These are phyloP conservation scores for Chlorella vulgaris DNA, from an alignment of 139 green algal genomes.

Conservation along the genomic window DNA sequence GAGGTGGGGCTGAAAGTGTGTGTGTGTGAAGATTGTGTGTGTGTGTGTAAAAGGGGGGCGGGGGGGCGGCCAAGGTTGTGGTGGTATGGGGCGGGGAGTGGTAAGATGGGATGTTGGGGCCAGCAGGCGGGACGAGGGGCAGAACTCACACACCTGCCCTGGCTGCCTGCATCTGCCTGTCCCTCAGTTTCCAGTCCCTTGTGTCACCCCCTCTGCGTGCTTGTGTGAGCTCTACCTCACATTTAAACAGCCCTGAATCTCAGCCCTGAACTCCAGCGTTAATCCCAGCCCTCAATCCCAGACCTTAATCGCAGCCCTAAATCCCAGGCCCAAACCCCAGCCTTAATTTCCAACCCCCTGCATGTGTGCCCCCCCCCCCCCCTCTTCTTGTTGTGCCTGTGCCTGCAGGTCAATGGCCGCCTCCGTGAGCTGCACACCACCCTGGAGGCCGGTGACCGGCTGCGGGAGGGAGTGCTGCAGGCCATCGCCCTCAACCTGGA, in stretches of 20 bases:
- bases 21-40: background rate
- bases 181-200: background rate
- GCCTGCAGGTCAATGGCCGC: slow-evolving; percentile 65
- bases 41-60: too few relatives aligned
- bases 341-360: background rate
- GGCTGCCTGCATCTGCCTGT: background rate
- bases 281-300: too few relatives aligned
- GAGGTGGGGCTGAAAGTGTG: slow-evolving; percentile 82
- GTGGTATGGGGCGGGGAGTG: too few relatives aligned
- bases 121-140: background rate
- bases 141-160: too few relatives aligned
- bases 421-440: slow-evolving; percentile 92
- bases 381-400: background rate
- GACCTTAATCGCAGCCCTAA: too few relatives aligned
- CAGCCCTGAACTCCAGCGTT: too few relatives aligned
- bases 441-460: slow-evolving; percentile 82
- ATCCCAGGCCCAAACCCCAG: too few relatives aligned
- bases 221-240: too few relatives aligned
- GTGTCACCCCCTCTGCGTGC: too few relatives aligned
- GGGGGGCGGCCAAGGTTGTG: too few relatives aligned
- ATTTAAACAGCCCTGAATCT: too few relatives aligned
- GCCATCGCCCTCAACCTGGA: slow-evolving; percentile 70
- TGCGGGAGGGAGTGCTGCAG: slow-evolving; percentile 75
- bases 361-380: background rate
- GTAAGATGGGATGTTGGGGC: too few relatives aligned